phyloP scores from a whole-genome alignment of 2,329 filamentous ascomycete species.

The Pseudogymnoascus sp. region DNA sequence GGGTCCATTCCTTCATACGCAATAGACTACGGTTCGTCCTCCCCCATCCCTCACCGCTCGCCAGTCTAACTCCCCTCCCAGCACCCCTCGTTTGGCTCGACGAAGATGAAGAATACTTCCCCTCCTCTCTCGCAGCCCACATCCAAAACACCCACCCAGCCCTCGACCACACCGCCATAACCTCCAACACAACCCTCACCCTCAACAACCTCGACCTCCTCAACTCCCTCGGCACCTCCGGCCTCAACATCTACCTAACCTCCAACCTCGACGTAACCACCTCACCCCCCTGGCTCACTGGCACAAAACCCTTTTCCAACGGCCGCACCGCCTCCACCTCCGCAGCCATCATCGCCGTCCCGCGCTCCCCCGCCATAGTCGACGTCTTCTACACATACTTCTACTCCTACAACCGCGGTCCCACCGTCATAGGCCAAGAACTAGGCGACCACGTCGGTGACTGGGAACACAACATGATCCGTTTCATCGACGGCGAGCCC shows the following conservation, averaged over 20 bases:
- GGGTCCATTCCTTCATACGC: background rate
- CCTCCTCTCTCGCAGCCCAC: conserved; percentile 40
- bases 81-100: conserved; percentile 45
- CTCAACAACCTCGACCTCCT: conserved; percentile 40
- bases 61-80: conserved; percentile 18
- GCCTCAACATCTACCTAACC: conserved; percentile 40
- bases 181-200: conserved; percentile 31
- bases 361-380: background rate
- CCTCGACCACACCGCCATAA: conserved; percentile 34
- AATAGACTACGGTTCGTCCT: background rate
- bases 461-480: conserved; percentile 61
- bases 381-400: conserved; percentile 16
- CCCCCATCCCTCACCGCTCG: background rate
- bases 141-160: conserved; percentile 38
- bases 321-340: conserved; percentile 44
- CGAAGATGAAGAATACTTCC: conserved; percentile 39
- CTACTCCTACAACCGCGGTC: conserved; percentile 13
- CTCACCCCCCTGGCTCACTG: conserved; percentile 40
- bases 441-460: conserved; percentile 52
- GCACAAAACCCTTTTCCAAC: conserved; percentile 41
- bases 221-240: conserved; percentile 33
- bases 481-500: conserved; percentile 49
- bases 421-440: background rate
- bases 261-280: conserved; percentile 39
- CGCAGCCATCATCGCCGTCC: conserved; percentile 42